These are phyloP conservation scores for Nitzschia sp. DNA, from an alignment of 108 stramenopile genomes.

Conservation along the genomic window DNA sequence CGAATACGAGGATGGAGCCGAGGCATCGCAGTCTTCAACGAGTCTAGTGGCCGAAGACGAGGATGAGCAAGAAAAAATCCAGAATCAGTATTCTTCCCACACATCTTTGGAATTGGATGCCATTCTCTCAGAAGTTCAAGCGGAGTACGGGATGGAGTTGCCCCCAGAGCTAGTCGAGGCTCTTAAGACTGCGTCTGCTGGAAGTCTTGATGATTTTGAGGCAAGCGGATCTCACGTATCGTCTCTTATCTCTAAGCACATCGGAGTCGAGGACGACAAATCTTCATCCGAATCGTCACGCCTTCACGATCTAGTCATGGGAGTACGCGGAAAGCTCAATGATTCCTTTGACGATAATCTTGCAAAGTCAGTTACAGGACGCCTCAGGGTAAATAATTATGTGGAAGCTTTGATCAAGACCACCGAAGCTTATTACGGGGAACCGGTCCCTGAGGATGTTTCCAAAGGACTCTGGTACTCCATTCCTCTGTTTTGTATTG, in stretches of 20 bases:
- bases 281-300: not conserved
- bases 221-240: constrained; percentile 7
- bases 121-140: constrained; percentile 15
- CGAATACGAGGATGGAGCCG: not conserved
- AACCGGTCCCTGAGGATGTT: constrained; percentile 7
- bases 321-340: not conserved
- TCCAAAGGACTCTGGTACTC: not conserved
- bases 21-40: not conserved
- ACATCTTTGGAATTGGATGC: constrained; percentile 19
- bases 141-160: constrained; percentile 20
- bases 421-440: constrained; percentile 3
- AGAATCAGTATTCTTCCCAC: not conserved
- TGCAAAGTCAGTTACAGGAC: not conserved
- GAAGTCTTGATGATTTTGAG: constrained; percentile 8
- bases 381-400: constrained; percentile 8
- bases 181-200: constrained; percentile 8
- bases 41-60: not conserved
- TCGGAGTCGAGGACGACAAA: not conserved
- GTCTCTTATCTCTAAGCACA: constrained; percentile 5
- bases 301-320: not conserved
- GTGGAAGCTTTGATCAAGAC: constrained; percentile 13
- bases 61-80: not conserved
- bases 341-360: not conserved
- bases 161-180: constrained; percentile 16
- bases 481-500: not conserved